A percentile compares a stretch with the other conserved stretches of the same genome.
Conservation (phyloP, 495 filamentous ascomycete genomes). For the Aspergillus bertholletiae region DNA sequence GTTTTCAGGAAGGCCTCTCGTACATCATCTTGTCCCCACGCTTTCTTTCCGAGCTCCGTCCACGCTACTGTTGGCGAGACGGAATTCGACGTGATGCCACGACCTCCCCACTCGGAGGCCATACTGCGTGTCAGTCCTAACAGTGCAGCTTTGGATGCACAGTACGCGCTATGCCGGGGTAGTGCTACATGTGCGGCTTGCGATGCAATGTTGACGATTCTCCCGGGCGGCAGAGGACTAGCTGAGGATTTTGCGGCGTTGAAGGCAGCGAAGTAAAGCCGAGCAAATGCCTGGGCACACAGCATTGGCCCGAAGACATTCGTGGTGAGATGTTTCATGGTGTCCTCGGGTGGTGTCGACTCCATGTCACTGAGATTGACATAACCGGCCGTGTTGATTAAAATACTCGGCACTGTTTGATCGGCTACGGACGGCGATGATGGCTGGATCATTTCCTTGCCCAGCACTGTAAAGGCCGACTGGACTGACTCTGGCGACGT, state of each 20-base stretch:
- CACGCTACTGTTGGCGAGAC: slow-evolving; percentile 42
- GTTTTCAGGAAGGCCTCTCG: slow-evolving; percentile 31
- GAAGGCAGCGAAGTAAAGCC: slow-evolving; percentile 28
- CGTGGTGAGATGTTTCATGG: slow-evolving; percentile 35
- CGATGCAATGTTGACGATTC: slow-evolving; percentile 37
- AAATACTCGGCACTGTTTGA: slow-evolving; percentile 30
- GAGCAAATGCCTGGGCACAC: slow-evolving; percentile 40
- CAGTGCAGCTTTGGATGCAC: slow-evolving; percentile 45
- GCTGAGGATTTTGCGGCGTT: slow-evolving; percentile 15
- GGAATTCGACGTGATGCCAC: slow-evolving; percentile 34
- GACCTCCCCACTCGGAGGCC: slow-evolving; percentile 40
- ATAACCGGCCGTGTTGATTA: slow-evolving; percentile 42
- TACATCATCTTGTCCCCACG: slow-evolving; percentile 32
- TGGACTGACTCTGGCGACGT: slow-evolving; percentile 35
- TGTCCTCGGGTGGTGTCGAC: slow-evolving; percentile 33
- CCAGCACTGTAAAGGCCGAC: slow-evolving; percentile 23
- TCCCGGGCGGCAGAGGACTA: slow-evolving; percentile 23
- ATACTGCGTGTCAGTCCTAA: slow-evolving; percentile 46
- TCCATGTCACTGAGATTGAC: slow-evolving; percentile 41
- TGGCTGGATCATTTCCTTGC: slow-evolving; percentile 18
- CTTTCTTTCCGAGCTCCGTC: slow-evolving; percentile 38
- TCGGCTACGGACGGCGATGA: slow-evolving; percentile 10
- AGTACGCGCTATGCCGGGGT: slow-evolving; percentile 43
- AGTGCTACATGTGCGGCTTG: slow-evolving; percentile 37
- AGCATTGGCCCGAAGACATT: slow-evolving; percentile 40